Evolutionary conservation across 352 stramenopile species (phyloP).

Genomic region (Globisporangium parvum): DNA sequence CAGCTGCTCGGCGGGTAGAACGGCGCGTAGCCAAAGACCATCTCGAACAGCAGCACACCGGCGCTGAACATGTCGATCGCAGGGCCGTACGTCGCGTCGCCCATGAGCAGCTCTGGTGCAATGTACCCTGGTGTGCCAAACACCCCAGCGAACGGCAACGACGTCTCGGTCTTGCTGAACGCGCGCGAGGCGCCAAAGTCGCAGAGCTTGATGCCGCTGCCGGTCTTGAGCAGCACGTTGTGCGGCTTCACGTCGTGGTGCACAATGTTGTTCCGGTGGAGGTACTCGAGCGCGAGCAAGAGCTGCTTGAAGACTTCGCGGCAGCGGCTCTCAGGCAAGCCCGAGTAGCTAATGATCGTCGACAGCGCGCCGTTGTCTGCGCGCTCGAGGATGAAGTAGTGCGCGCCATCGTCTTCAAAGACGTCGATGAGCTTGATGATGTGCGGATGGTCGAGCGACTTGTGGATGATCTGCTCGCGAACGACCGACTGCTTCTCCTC

Average conservation of each 20-base stretch:
- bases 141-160: slow-evolving; percentile 54
- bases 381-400: slow-evolving; percentile 73
- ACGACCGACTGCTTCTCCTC: slow-evolving; percentile 75
- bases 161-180: slow-evolving; percentile 41
- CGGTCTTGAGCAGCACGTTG: slow-evolving; percentile 61
- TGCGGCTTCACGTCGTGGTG: slow-evolving; percentile 90
- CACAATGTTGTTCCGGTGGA: slow-evolving; percentile 74
- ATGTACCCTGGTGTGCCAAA: slow-evolving; percentile 74
- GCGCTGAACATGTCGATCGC: slow-evolving; percentile 74
- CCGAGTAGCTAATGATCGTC: slow-evolving; percentile 37
- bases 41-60: slow-evolving; percentile 67
- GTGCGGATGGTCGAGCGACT: slow-evolving; percentile 53
- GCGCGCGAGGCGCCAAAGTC: slow-evolving; percentile 82
- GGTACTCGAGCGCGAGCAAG: slow-evolving; percentile 55
- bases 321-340: slow-evolving; percentile 43
- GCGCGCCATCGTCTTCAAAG: slow-evolving; percentile 63
- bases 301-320: slow-evolving; percentile 54
- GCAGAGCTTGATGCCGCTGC: slow-evolving; percentile 58
- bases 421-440: slow-evolving; percentile 75
- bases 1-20: slow-evolving; percentile 70
- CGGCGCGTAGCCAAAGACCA: slow-evolving; percentile 64
- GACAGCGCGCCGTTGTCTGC: slow-evolving; percentile 52
- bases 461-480: slow-evolving; percentile 65
- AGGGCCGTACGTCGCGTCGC: slow-evolving; percentile 38
- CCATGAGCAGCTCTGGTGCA: slow-evolving; percentile 56